Base-by-base conservation (phyloP, 306 rosid species). In the Mimosa pudica region DNA sequence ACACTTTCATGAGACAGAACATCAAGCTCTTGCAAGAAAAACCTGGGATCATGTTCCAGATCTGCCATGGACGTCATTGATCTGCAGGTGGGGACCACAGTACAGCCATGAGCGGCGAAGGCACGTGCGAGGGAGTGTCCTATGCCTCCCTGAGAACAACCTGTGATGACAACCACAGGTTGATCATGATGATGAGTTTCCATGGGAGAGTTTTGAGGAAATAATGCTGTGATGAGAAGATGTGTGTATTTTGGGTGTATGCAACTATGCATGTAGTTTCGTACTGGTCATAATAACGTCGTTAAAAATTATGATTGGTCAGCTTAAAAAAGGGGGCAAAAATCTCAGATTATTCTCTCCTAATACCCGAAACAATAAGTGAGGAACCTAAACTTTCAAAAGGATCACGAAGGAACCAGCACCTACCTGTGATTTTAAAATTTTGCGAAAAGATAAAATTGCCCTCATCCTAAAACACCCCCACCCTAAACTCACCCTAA, bases 51-150 rank as follows among this genome's bases (percentile, higher is more conserved):
- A 20, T 79, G 66, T 10, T 85, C 86, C 69, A 91, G 86, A 49
- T 86, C 89, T 18, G 78, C 82, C 97, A 94, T 92, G 32, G 85
- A 82, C 2, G 70, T 61, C 73, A 46, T 78, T 8, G 91, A 87
- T 78, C 97, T 78, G 74, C 91, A 84, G 33, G 97, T 91, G 4
- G 97, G 93, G n/a, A 89, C 98, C 74, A 92, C 97, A 49, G 67
- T 44, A 80, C 95, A 91, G 5, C 68, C 78, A 41, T 62, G 80
- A n/a, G 83, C 89, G 2, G 98, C 95, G 82, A 94, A 94, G 16
- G 90, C 84, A 36, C 86, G 87, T 49, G 97, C 96, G 32, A 92
- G 89, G 18, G 93, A 86, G 75, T 92, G 85, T 2, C 97, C 98
- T 7, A 94, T 90, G 2, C 98, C 94, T 32, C 97, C 94, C 3